Evolutionary conservation across 306 rosid species (phyloP), one percentile per base, ranked within the genome.

Genomic region (Quercus robur): DNA sequence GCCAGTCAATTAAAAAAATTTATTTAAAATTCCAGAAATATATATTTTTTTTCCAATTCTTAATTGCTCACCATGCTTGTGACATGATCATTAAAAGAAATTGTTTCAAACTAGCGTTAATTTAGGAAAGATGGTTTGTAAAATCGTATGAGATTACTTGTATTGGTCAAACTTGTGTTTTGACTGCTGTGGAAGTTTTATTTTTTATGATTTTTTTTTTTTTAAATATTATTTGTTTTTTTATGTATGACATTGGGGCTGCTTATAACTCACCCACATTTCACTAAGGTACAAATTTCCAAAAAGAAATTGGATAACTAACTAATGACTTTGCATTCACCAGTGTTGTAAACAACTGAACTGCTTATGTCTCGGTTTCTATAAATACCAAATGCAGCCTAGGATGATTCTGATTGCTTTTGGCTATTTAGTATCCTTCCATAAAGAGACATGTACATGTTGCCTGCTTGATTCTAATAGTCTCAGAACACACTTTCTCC

Each of bases 401-500:
- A 33, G 49, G 23, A 31, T 33, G 51, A n/a, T 33, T 67, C 71
- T 67, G 20, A 67, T 68, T 68, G 72, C 9, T 68, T 67, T 68
- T 68, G 26, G 26, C 72, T 68, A 33, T 68, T 68, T 68, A n/a
- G 72, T 4, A 10, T 68, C 15, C 52, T 68, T 31, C 72, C 52
- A 35, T 18, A 38, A 31, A 30, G 49, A 66, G 49, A 66, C 49
- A 19, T 9, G 13, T 30, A n/a, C 46, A 35, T 35, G 72, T 68
- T 79, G 28, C 28, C 12, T 31, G 17, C 54, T 2, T 56, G 41
- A 76, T 77, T 83, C 72, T 75, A 75, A 51, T 73, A 4, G 46
- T 70, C 41, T 14, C 30, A 41, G 54, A 66, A 33, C 75, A 38
- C 44, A 55, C 62, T 61, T 62, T 77, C 25, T 73, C 23, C 75